A percentile compares a stretch with the other conserved stretches of the same genome.
Conservation (phyloP, 495 filamentous ascomycete genomes). For the Hyaloscypha variabilis region DNA sequence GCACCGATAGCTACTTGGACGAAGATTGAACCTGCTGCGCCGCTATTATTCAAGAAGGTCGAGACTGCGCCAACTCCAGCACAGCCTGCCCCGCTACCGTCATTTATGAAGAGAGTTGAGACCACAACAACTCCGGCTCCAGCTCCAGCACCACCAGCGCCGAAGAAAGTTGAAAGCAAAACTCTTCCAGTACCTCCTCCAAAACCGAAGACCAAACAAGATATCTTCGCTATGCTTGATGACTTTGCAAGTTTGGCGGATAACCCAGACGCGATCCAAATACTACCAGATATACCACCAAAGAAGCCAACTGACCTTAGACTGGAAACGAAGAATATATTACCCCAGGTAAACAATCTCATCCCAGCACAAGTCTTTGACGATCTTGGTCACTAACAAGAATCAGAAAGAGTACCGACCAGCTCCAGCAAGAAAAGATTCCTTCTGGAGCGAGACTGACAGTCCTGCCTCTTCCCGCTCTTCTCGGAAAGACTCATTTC, state of each 20-base stretch:
- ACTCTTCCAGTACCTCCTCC: neutral
- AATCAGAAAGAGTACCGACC: neutral
- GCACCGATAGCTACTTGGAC: neutral
- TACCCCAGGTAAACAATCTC: too few relatives aligned
- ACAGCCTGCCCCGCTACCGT: neutral
- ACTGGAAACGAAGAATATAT: neutral
- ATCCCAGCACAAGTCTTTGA: too few relatives aligned
- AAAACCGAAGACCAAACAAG: neutral
- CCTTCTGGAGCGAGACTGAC: neutral
- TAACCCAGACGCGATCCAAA: neutral
- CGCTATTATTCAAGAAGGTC: neutral
- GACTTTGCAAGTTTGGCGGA: neutral
- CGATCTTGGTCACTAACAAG: neutral
- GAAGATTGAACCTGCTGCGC: neutral
- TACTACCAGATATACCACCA: neutral
- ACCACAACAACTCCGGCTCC: neutral
- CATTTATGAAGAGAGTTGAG: neutral
- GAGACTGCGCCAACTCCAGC: too few relatives aligned
- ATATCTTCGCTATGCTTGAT: neutral
- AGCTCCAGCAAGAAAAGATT: neutral
- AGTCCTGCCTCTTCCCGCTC: neutral
- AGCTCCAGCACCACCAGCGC: neutral
- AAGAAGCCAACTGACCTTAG: neutral
- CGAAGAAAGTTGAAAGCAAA: neutral
- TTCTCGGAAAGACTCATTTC: neutral